Conservation (phyloP, 116 monocot genomes). For the Papilionanthe hybrid region DNA sequence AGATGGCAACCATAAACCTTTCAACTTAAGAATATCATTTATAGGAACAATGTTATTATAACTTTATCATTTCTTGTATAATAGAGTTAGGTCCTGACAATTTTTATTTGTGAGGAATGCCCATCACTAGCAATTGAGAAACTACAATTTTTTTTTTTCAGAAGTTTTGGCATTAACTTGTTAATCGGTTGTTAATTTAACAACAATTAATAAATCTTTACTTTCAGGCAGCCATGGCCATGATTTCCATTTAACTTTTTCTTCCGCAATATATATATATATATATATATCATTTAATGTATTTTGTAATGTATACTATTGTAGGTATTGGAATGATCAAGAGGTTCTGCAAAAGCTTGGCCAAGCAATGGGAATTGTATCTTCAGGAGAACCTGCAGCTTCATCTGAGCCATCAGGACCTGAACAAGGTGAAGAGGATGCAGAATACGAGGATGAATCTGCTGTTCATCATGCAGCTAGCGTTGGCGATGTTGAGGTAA, state of each 20-base stretch:
- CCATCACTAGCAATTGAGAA: background rate
- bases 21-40: too few species aligned
- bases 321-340: conserved; percentile 87
- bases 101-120: background rate
- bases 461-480: conserved; percentile 58
- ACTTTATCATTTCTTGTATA: background rate
- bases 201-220: background rate
- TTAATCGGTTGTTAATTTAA: background rate
- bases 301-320: background rate
- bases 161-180: background rate
- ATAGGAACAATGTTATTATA: background rate
- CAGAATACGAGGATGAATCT: conserved; percentile 46
- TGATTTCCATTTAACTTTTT: background rate
- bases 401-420: conserved; percentile 24
- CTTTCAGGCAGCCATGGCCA: background rate
- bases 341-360: conserved; percentile 74
- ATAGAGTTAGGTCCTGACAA: background rate
- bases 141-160: background rate
- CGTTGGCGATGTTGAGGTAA: conserved; percentile 57
- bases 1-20: too few species aligned
- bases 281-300: background rate
- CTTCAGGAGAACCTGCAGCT: conserved; percentile 38
- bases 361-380: conserved; percentile 58
- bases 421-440: conserved; percentile 35
- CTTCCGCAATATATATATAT: background rate